These are phyloP conservation scores for Capsicum rhomboideum DNA, from an alignment of 257 asterid genomes.

Conservation along the genomic window DNA sequence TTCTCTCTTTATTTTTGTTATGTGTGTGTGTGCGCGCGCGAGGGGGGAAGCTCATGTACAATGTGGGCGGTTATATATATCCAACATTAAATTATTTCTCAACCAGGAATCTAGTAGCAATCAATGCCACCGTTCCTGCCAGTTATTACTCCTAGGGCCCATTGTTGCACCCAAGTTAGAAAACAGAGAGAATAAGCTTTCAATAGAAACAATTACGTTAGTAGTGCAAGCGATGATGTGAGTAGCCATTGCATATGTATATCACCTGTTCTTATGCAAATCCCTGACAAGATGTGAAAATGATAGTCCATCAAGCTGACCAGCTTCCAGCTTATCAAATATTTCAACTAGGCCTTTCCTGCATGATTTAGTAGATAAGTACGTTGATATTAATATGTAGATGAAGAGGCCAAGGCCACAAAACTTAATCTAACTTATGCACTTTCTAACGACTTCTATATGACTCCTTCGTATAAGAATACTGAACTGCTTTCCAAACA, in stretches of 20 bases:
- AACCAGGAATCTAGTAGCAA: not conserved
- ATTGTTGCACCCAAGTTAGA: not conserved
- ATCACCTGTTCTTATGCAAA: conserved; percentile 68
- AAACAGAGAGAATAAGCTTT: not conserved
- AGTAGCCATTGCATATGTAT: not conserved
- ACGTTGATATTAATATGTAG: not conserved
- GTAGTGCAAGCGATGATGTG: not conserved
- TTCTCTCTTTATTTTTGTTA: not conserved
- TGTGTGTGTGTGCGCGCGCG: not conserved
- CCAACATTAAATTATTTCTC: not conserved
- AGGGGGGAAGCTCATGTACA: not conserved
- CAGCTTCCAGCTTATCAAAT: conserved; percentile 67
- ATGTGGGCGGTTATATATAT: not conserved
- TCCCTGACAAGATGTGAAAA: conserved; percentile 48
- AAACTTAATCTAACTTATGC: not conserved
- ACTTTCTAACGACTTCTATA: not conserved
- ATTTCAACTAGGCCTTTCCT: conserved; percentile 81
- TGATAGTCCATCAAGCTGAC: conserved; percentile 43
- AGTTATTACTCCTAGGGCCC: not conserved
- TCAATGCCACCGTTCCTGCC: not conserved
- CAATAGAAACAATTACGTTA: not conserved
- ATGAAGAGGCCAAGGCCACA: not conserved
- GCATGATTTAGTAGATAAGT: conserved; percentile 12
- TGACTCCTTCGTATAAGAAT: not conserved
- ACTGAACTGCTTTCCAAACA: not conserved